These are phyloP conservation scores for Lagenidium giganteum DNA, from an alignment of 352 stramenopile species.

Conservation along the genomic window DNA sequence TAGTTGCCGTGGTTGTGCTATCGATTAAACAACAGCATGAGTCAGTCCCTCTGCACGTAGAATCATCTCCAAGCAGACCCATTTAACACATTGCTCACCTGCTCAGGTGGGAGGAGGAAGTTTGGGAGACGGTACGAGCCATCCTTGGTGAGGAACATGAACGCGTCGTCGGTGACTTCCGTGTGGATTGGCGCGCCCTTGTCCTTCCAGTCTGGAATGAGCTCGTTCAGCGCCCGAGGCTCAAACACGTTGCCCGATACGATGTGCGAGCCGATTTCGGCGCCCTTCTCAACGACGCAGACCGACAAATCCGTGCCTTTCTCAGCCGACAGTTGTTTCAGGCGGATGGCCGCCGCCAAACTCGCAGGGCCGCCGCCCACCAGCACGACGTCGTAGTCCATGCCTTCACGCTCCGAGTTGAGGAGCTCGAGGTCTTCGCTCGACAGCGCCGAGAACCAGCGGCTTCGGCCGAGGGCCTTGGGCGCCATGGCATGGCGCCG, in stretches of 20 bases:
- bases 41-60: not conserved
- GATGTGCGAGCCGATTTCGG: constrained; percentile 97
- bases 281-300: constrained; percentile 94
- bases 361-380: constrained; percentile 88
- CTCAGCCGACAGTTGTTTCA: constrained; percentile 96
- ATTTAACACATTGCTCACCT: too few species aligned
- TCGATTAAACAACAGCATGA: constrained; percentile 14
- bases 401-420: constrained; percentile 82
- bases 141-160: constrained; percentile 90
- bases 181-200: constrained; percentile 88
- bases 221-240: constrained; percentile 93
- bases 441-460: constrained; percentile 42
- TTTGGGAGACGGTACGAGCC: constrained; percentile 87
- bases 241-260: constrained; percentile 99
- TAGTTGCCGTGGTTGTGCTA: constrained; percentile 99
- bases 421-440: constrained; percentile 66
- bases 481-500: not conserved
- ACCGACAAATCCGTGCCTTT: constrained; percentile 93
- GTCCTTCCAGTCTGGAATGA: constrained; percentile 95
- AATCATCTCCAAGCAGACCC: constrained; percentile 3
- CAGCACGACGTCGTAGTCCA: constrained; percentile 99
- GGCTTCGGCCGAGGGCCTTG: constrained; percentile 7
- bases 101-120: constrained; percentile 90
- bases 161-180: constrained; percentile 92
- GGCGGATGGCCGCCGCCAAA: constrained; percentile 94